A percentile compares a stretch with the other conserved stretches of the same genome.
Conservation (phyloP, 306 rosid species). For the Trifolium subterraneum region DNA sequence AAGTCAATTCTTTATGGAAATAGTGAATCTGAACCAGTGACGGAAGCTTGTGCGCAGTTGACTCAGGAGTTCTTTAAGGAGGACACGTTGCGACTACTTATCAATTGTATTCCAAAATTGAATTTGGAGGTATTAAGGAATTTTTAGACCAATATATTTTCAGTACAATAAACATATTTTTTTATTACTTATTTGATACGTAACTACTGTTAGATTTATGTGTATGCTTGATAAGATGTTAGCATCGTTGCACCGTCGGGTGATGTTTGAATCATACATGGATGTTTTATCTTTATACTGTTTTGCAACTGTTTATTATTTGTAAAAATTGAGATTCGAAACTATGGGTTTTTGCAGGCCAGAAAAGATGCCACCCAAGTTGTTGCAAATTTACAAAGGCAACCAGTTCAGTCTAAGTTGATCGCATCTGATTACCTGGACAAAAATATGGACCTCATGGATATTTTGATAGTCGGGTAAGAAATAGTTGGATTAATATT, state of each 20-base stretch:
- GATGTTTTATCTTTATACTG: constrained; percentile 29
- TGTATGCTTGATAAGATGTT: constrained; percentile 13
- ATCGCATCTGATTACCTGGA: constrained; percentile 98
- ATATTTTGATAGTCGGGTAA: constrained; percentile 82
- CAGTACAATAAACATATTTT: constrained; percentile 10
- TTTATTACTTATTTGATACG: constrained; percentile 3
- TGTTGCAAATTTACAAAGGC: constrained; percentile 98
- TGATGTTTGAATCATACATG: constrained; percentile 18
- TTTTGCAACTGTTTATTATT: constrained; percentile 24
- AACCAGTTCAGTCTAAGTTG: constrained; percentile 87
- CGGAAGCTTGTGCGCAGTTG: constrained; percentile 91
- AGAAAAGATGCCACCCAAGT: constrained; percentile 98
- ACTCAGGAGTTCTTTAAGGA: constrained; percentile 92
- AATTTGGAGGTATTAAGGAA: constrained; percentile 80
- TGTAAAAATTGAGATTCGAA: constrained; percentile 39
- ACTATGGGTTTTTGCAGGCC: constrained; percentile 59
- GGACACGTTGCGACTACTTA: constrained; percentile 75
- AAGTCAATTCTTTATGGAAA: constrained; percentile 89
- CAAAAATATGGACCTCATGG: constrained; percentile 84
- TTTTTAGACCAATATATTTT: constrained; percentile 10
- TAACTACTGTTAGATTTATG: background rate
- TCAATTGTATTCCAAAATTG: constrained; percentile 80
- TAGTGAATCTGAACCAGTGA: constrained; percentile 92
- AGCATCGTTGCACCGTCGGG: constrained; percentile 29
- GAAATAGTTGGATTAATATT: constrained; percentile 26